phyloP scores from a whole-genome alignment of 768 basidiomycete genomes.

The Podaxis sp. region DNA sequence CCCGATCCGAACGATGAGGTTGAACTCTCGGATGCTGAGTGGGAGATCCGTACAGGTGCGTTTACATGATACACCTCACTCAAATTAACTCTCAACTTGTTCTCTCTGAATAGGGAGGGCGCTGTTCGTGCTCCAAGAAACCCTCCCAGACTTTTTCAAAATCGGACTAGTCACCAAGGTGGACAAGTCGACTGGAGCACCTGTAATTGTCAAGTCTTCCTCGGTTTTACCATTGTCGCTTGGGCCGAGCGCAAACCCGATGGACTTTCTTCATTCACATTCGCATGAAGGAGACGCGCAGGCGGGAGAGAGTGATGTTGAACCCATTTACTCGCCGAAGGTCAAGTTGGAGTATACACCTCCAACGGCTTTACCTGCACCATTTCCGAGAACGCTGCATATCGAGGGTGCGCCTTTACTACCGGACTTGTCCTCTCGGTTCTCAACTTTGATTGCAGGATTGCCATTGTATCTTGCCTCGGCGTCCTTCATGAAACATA shows the following conservation, averaged over 20 bases:
- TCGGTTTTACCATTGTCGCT: slow-evolving; percentile 6
- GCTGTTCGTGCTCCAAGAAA: slow-evolving; percentile 61
- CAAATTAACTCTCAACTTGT: neutral
- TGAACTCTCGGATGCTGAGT: slow-evolving; percentile 63
- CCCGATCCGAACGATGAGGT: neutral
- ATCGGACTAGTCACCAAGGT: slow-evolving; percentile 58
- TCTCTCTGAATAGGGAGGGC: slow-evolving; percentile 50
- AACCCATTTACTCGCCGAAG: slow-evolving; percentile 58
- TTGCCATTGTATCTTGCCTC: slow-evolving; percentile 68
- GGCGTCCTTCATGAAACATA: slow-evolving; percentile 64
- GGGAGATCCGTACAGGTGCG: slow-evolving; percentile 74
- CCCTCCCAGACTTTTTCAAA: slow-evolving; percentile 68
- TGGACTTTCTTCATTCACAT: slow-evolving; percentile 21
- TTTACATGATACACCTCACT: neutral
- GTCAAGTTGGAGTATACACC: slow-evolving; percentile 67
- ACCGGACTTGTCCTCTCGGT: neutral
- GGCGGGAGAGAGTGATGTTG: slow-evolving; percentile 30
- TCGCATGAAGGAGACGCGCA: slow-evolving; percentile 20
- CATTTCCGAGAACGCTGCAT: slow-evolving; percentile 64
- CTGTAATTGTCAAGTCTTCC: slow-evolving; percentile 10
- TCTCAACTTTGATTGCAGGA: slow-evolving; percentile 34
- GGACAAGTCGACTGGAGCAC: slow-evolving; percentile 41
- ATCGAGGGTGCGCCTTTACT: slow-evolving; percentile 53
- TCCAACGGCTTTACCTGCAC: slow-evolving; percentile 57
- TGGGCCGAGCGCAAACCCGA: slow-evolving; percentile 17